These are phyloP conservation scores for Bipolaris gigantea DNA, from an alignment of 2,329 filamentous ascomycete species.

Conservation along the genomic window DNA sequence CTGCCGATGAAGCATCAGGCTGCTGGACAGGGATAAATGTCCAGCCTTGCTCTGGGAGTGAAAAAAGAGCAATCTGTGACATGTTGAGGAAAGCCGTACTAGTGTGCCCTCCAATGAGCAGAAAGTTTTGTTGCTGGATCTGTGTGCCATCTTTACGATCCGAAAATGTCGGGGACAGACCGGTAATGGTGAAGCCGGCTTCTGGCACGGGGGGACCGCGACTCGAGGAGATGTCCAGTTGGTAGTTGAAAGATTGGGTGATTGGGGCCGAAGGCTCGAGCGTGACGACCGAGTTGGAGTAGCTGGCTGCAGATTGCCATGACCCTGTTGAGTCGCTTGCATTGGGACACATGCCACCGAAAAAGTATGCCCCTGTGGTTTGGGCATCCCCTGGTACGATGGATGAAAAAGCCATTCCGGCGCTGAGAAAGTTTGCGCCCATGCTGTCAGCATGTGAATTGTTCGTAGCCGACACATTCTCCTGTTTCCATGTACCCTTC, in stretches of 20 bases:
- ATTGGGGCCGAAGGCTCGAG: conserved; percentile 53
- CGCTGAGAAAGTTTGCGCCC: conserved; percentile 61
- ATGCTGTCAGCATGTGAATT: conserved; percentile 41
- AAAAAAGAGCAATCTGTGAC: conserved; percentile 86
- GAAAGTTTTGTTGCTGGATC: conserved; percentile 74
- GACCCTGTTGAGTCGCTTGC: conserved; percentile 42
- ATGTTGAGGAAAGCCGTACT: conserved; percentile 86
- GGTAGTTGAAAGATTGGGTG: conserved; percentile 49
- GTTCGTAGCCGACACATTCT: conserved; percentile 42
- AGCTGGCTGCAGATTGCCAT: conserved; percentile 72
- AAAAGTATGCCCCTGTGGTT: conserved; percentile 67
- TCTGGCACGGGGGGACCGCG: conserved; percentile 73
- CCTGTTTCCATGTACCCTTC: conserved; percentile 60
- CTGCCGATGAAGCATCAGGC: conserved; percentile 51
- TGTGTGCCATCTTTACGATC: conserved; percentile 64
- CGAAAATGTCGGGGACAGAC: conserved; percentile 69
- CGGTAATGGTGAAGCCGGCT: conserved; percentile 83
- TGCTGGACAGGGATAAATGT: conserved; percentile 71
- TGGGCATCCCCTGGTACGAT: conserved; percentile 58
- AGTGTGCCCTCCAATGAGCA: conserved; percentile 85
- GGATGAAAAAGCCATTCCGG: conserved; percentile 69
- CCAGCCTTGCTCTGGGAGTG: conserved; percentile 83
- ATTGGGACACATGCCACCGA: conserved; percentile 85
- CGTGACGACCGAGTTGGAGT: conserved; percentile 77
- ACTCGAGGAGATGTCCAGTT: conserved; percentile 52